Conservation (phyloP, 495 filamentous ascomycete species). For the Cenococcum geophilum region DNA sequence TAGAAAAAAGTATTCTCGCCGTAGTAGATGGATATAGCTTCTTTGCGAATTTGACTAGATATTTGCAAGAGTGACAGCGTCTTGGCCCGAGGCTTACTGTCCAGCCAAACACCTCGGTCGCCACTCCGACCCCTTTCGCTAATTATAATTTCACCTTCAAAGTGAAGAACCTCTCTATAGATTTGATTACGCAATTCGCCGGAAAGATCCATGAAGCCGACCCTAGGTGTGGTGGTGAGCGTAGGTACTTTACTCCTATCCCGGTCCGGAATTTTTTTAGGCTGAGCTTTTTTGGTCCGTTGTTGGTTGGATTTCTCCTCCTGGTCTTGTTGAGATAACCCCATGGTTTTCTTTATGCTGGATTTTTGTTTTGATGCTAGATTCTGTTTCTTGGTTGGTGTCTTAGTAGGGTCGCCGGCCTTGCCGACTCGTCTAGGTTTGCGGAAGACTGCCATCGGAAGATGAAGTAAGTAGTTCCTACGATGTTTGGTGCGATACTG, state of each 20-base stretch:
- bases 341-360: too few species aligned
- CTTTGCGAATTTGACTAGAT: background rate
- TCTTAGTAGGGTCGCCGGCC: too few species aligned
- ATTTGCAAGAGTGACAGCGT: background rate
- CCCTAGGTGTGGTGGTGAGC: background rate
- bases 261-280: too few species aligned
- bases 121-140: background rate
- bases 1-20: background rate
- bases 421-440: too few species aligned
- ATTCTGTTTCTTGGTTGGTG: too few species aligned
- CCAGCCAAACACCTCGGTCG: background rate
- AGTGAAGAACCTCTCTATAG: background rate
- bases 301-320: too few species aligned
- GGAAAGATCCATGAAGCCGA: slow-evolving; percentile 1
- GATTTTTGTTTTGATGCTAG: too few species aligned
- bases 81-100: background rate
- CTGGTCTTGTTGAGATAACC: too few species aligned
- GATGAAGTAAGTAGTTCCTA: too few species aligned
- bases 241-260: background rate
- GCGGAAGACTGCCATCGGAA: too few species aligned
- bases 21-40: slow-evolving; percentile 5
- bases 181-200: slow-evolving; percentile 4
- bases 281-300: too few species aligned
- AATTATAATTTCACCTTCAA: background rate
- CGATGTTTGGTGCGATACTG: too few species aligned